Evolutionary conservation across 148 eudicot species (phyloP).

Genomic region (Polygonum aviculare): DNA sequence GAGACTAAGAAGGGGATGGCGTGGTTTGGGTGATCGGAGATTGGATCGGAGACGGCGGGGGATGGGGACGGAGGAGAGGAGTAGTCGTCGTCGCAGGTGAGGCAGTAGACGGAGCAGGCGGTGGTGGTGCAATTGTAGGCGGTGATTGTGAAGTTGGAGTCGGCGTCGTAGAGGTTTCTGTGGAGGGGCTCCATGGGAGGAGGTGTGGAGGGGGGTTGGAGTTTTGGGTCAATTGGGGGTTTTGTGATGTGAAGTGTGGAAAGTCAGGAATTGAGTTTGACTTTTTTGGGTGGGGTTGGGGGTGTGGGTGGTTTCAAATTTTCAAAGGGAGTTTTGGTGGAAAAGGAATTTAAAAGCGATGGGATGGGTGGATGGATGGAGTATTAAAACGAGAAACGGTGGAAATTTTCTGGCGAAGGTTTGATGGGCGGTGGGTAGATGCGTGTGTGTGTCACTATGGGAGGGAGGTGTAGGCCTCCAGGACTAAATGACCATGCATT

Average conservation of each 20-base stretch:
- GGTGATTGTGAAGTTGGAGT: neutral
- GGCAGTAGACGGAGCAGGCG: too few species aligned
- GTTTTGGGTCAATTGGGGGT: too few species aligned
- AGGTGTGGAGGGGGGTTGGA: too few species aligned
- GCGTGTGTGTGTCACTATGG: too few species aligned
- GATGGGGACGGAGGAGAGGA: neutral
- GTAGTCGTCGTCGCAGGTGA: neutral
- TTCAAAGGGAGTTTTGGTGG: too few species aligned
- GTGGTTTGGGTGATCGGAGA: constrained; percentile 7
- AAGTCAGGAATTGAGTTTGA: neutral
- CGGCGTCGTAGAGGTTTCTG: neutral
- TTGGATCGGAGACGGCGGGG: neutral
- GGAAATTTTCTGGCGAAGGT: neutral
- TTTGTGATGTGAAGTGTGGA: neutral
- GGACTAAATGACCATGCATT: too few species aligned
- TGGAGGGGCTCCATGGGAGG: neutral
- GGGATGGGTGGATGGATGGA: neutral
- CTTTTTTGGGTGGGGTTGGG: neutral
- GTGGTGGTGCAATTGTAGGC: too few species aligned
- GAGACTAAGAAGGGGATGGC: constrained; percentile 20
- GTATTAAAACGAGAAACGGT: neutral
- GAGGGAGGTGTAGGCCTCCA: too few species aligned
- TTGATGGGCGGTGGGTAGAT: neutral
- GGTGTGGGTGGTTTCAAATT: neutral
- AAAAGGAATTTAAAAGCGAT: neutral